A percentile compares a stretch with the other conserved stretches of the same genome.
Evolutionary conservation across 306 rosid genomes (phyloP).

Genomic region (Fragaria iinumae): DNA sequence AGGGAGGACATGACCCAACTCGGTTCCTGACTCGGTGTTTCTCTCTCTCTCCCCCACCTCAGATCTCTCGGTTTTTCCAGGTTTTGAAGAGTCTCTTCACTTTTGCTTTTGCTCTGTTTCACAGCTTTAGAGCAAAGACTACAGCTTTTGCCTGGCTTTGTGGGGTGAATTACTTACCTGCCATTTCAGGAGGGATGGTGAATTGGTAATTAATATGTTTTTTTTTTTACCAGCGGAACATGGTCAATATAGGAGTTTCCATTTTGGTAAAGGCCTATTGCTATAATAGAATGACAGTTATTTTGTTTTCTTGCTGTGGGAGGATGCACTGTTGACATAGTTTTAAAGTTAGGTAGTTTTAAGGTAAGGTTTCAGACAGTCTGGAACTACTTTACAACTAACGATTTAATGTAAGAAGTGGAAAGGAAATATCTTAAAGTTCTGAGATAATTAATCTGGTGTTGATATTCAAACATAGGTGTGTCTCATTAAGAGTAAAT

Average conservation of each 20-base stretch:
- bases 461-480: neutral
- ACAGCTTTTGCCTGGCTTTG: conserved; percentile 6
- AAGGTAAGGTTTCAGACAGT: neutral
- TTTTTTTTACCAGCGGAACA: neutral
- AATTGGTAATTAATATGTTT: neutral
- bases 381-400: neutral
- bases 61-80: conserved; percentile 32
- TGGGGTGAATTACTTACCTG: conserved; percentile 17
- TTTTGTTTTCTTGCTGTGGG: neutral
- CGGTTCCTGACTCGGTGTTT: conserved; percentile 29
- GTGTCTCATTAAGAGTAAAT: neutral
- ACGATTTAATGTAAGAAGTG: neutral
- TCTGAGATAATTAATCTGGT: neutral
- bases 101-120: conserved; percentile 36
- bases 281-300: neutral
- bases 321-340: neutral
- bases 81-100: conserved; percentile 26
- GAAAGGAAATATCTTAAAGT: neutral
- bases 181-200: conserved; percentile 7
- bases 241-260: neutral
- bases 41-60: conserved; percentile 20
- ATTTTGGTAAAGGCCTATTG: neutral
- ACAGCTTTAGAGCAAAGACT: conserved; percentile 23
- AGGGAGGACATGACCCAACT: conserved; percentile 34
- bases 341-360: neutral